Base-by-base conservation (phyloP, 306 rosid genomes). In the Sechiopsis laciniata region DNA sequence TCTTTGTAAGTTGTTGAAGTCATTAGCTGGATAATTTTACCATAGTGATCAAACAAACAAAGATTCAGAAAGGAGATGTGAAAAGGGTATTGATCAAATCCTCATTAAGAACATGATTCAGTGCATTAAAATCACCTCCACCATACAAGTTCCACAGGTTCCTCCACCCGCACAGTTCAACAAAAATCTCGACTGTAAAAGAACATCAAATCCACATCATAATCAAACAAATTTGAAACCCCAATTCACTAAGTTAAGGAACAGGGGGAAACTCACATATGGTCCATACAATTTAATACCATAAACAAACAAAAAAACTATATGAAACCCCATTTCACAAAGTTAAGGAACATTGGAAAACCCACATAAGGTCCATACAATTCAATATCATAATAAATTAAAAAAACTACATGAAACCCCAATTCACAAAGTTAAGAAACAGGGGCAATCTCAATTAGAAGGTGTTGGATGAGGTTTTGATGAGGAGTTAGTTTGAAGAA, bases 101-200 rank as follows among this genome's bases (percentile, higher is more conserved):
- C 8, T 14, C 7, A 26, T 14, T 11, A 51, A 54, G 29, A 26
- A 26, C 29, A 26, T 26, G 29, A 26, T 26, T 26, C 29, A 26
- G 2, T 26, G 29, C 29, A 26, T 1, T 26, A 60, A 77, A 64
- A 24, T 78, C 62, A 89, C 97, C 99, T 94, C 98, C 78, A 94
- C 98, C 89, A 90, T 81, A 74, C 98, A 94, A 16, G 98, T 90
- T 1, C 76, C 96, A 58, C 98, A 94, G 78, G 87, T 85, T 82
- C 98, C 98, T 74, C 87, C 91, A 24, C 99, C 97, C 0, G 66
- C 94, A 75, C 99, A 94, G 83, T 94, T 91, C 64, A 88, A 80
- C 77, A 91, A 85, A 71, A 80, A 37, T 67, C 89, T 88, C 57
- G 80, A 70, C 96, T 94, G 88, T 3, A 74, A 75, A 52, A 68